phyloP scores from a whole-genome alignment of 2,329 filamentous ascomycete species.

The Colletotrichum echinochloae region DNA sequence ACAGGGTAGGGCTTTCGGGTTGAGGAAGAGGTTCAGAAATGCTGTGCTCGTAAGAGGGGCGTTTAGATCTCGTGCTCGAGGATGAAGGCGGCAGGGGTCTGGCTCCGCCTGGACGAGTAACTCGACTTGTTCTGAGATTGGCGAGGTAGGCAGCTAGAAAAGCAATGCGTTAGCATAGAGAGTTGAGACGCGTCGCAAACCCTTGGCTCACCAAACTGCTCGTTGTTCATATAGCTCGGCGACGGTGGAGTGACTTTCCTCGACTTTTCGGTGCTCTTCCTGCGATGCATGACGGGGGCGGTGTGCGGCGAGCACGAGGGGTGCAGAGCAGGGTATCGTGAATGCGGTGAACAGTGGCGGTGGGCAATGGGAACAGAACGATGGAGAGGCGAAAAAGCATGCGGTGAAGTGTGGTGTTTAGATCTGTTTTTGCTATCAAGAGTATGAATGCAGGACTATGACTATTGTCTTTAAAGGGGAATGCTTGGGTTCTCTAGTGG shows the following conservation, averaged over 20 bases:
- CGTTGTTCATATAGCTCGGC: conserved; percentile 73
- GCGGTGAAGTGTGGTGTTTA: conserved; percentile 14
- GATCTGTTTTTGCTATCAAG: conserved; percentile 19
- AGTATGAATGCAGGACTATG: conserved; percentile 25
- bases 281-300: conserved; percentile 28
- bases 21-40: conserved; percentile 42
- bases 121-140: conserved; percentile 76
- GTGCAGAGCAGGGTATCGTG: background rate
- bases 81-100: conserved; percentile 65
- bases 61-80: conserved; percentile 50
- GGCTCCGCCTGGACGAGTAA: conserved; percentile 76
- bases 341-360: background rate
- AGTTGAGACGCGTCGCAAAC: conserved; percentile 21
- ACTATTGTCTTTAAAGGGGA: background rate
- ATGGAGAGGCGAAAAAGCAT: conserved; percentile 11
- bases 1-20: conserved; percentile 19
- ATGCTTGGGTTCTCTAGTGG: background rate
- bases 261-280: conserved; percentile 52
- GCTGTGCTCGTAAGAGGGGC: conserved; percentile 48
- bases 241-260: conserved; percentile 72
- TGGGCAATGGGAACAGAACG: background rate
- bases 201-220: conserved; percentile 70
- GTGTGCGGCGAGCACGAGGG: background rate
- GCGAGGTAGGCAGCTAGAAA: conserved; percentile 47
- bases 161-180: conserved; percentile 11